These are phyloP conservation scores for Teunomyces panamensis DNA, from an alignment of 805 yeast genomes.

Conservation along the genomic window DNA sequence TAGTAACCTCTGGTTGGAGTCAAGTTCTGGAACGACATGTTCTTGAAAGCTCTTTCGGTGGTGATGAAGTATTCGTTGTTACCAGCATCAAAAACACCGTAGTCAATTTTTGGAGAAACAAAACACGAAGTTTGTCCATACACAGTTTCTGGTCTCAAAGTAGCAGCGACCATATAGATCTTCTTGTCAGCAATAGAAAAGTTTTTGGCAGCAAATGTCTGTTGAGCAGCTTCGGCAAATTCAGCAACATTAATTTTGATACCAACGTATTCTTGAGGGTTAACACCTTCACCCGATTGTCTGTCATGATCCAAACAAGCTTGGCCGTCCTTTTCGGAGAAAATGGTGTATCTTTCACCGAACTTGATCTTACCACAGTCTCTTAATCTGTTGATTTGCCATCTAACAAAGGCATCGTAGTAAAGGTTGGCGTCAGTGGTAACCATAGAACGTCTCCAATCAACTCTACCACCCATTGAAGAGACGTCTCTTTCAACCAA, in stretches of 20 bases:
- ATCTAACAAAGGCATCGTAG: constrained; percentile 90
- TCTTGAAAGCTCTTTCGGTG: constrained; percentile 94
- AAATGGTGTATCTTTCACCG: constrained; percentile 96
- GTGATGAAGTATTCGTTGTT: constrained; percentile 68
- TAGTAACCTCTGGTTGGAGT: constrained; percentile 86
- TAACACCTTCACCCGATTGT: constrained; percentile 93
- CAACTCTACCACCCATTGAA: constrained; percentile 86
- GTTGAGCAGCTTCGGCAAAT: constrained; percentile 55
- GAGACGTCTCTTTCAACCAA: constrained; percentile 77
- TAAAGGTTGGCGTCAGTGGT: constrained; percentile 95
- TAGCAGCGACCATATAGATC: constrained; percentile 87
- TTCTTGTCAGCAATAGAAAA: constrained; percentile 55
- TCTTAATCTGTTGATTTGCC: constrained; percentile 92
- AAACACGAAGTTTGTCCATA: constrained; percentile 98
- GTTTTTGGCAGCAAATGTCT: constrained; percentile 48
- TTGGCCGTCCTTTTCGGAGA: constrained; percentile 97
- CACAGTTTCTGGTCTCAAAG: constrained; percentile 98
- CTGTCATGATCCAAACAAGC: constrained; percentile 99
- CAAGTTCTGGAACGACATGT: constrained; percentile 92
- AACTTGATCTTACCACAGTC: constrained; percentile 89
- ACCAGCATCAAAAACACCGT: constrained; percentile 89
- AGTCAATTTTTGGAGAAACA: constrained; percentile 89
- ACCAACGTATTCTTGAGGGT: constrained; percentile 95
- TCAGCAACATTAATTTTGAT: constrained; percentile 76
- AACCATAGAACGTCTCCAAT: constrained; percentile 95